Conservation (phyloP, 1,284 basidiomycete species). For the Polyporus tsugae region DNA sequence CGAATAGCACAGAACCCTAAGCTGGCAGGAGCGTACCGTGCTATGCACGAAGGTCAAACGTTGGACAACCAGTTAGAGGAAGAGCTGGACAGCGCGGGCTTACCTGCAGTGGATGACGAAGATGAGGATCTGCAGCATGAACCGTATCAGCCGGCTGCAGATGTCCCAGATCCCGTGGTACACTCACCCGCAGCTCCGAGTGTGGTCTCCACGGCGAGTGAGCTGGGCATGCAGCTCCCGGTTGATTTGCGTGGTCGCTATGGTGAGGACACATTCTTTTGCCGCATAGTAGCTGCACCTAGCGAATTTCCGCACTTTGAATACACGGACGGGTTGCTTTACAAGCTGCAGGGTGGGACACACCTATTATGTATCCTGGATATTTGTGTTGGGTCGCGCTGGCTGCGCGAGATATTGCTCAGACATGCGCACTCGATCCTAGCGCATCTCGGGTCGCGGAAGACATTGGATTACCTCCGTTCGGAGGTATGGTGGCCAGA, state of each 20-base stretch:
- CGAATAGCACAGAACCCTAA: too few species aligned
- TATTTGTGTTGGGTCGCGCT: slow-evolving; percentile 22
- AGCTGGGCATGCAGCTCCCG: too few species aligned
- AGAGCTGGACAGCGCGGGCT: too few species aligned
- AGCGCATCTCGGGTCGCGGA: slow-evolving; percentile 37
- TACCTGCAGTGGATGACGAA: too few species aligned
- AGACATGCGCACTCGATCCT: slow-evolving; percentile 38
- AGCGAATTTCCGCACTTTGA: not conserved
- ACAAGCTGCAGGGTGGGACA: not conserved
- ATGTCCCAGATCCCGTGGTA: too few species aligned
- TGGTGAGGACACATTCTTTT: not conserved
- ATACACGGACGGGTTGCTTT: not conserved
- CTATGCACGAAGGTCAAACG: too few species aligned
- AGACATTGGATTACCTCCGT: slow-evolving; percentile 36
- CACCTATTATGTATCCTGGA: slow-evolving; percentile 30
- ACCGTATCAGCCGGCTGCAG: too few species aligned
- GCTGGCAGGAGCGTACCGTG: too few species aligned
- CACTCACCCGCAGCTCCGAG: too few species aligned
- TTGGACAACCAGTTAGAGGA: too few species aligned
- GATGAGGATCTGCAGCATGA: too few species aligned
- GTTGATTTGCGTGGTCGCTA: not conserved
- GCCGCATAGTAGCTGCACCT: not conserved
- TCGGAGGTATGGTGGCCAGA: slow-evolving; percentile 41
- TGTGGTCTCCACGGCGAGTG: too few species aligned
- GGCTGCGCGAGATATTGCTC: slow-evolving; percentile 37